Evolutionary conservation across 1,284 basidiomycete species (phyloP).

Genomic region (Exobasidium rhododendri): DNA sequence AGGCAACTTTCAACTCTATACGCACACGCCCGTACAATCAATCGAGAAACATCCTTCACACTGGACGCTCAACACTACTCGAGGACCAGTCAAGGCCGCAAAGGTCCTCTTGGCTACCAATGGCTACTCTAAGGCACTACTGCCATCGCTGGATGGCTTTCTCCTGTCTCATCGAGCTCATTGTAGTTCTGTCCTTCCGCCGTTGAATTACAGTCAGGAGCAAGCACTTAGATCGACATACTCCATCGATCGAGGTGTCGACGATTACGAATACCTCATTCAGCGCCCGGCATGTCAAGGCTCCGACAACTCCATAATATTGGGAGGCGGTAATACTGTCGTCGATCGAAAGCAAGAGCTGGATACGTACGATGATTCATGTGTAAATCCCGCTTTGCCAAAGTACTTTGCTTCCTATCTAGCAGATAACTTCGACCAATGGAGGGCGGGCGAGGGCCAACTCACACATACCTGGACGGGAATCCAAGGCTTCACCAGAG

Average conservation of each 20-base stretch:
- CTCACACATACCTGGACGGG: conserved; percentile 13
- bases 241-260: conserved; percentile 1
- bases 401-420: conserved; percentile 6
- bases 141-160: conserved; percentile 2
- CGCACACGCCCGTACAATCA: conserved; percentile 9
- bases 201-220: background rate
- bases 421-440: background rate
- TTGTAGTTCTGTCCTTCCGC: conserved; percentile 12
- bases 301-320: conserved; percentile 3
- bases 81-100: conserved; percentile 4
- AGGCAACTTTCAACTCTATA: conserved; percentile 11
- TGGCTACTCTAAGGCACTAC: conserved; percentile 13
- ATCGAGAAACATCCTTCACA: background rate
- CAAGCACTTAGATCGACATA: conserved; percentile 3
- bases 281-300: conserved; percentile 4
- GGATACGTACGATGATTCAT: conserved; percentile 11
- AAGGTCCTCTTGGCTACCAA: conserved; percentile 16
- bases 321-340: conserved; percentile 10
- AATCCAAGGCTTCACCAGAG: conserved; percentile 16
- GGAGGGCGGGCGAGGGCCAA: background rate
- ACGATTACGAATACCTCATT: conserved; percentile 17
- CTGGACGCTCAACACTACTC: conserved; percentile 7
- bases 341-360: conserved; percentile 1
- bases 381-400: background rate
- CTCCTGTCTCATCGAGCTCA: conserved; percentile 14